phyloP scores from a whole-genome alignment of 2,329 filamentous ascomycete genomes.

The Hypoxylon sp. region DNA sequence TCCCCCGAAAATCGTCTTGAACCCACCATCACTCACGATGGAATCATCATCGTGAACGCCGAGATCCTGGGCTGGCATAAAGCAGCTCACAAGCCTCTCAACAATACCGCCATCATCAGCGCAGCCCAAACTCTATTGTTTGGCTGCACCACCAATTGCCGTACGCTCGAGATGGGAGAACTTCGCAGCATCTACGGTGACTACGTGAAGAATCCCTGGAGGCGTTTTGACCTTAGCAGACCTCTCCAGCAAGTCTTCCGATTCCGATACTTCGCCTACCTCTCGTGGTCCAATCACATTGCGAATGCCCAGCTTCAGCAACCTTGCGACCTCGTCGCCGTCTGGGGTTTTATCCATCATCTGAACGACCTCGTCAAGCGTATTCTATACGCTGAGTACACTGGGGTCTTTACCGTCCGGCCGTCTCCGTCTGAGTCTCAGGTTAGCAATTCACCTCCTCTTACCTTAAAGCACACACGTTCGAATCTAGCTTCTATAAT shows the following conservation, averaged over 20 bases:
- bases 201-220: neutral
- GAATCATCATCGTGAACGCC: neutral
- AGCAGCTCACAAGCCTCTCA: neutral
- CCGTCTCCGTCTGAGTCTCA: neutral
- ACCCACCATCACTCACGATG: neutral
- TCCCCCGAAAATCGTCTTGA: neutral
- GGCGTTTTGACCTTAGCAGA: neutral
- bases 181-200: neutral
- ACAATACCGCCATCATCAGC: neutral
- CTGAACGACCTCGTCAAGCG: conserved; percentile 2
- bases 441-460: neutral
- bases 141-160: neutral
- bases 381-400: neutral
- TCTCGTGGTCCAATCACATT: neutral
- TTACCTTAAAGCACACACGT: neutral
- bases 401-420: neutral
- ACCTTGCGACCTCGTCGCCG: neutral
- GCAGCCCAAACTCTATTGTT: neutral
- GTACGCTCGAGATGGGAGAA: neutral
- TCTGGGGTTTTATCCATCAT: neutral
- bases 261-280: neutral
- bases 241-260: neutral
- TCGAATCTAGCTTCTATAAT: neutral
- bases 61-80: neutral
- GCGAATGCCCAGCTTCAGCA: neutral